These are phyloP conservation scores for Puya raimondii DNA, from an alignment of 176 grass and related monocot genomes.

Conservation along the genomic window DNA sequence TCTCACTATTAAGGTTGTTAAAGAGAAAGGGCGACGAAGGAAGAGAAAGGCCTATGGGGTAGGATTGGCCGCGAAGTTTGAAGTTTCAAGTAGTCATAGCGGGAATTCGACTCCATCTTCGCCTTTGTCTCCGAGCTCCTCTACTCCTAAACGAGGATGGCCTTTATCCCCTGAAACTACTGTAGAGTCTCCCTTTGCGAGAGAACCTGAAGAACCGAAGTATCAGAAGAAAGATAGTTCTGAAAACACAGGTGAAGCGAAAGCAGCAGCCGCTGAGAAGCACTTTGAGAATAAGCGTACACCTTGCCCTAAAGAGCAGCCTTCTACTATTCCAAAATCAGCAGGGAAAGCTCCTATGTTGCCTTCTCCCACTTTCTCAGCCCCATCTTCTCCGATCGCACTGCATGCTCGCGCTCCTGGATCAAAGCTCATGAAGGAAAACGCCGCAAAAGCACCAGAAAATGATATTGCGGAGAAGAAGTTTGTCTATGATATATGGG, in stretches of 20 bases:
- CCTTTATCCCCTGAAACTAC: conserved; percentile 8
- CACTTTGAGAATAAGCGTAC: conserved; percentile 22
- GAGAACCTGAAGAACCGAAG: conserved; percentile 29
- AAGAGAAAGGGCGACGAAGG: conserved; percentile 57
- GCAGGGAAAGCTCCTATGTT: conserved; percentile 12
- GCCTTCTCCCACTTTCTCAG: conserved; percentile 24
- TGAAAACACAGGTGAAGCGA: conserved; percentile 25
- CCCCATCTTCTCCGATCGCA: conserved; percentile 38
- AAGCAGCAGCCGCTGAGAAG: conserved; percentile 19
- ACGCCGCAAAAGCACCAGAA: conserved; percentile 32
- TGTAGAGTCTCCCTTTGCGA: conserved; percentile 21
- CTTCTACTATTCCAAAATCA: conserved; percentile 21
- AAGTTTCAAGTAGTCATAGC: conserved; percentile 95
- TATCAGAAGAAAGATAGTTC: conserved; percentile 27
- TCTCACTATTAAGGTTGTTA: conserved; percentile 59
- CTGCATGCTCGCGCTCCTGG: conserved; percentile 69
- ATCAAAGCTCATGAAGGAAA: conserved; percentile 59
- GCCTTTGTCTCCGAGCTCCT: conserved; percentile 47
- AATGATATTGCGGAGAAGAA: conserved; percentile 34
- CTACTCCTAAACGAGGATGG: conserved; percentile 64
- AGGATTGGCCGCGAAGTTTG: conserved; percentile 58
- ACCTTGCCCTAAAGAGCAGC: conserved; percentile 29
- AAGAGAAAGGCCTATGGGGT: conserved; percentile 33
- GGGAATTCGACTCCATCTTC: conserved; percentile 85
- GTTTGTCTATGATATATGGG: conserved; percentile 92